phyloP scores from a whole-genome alignment of 371 early-diverging fungal species.

The Lichtheimia ornata region DNA sequence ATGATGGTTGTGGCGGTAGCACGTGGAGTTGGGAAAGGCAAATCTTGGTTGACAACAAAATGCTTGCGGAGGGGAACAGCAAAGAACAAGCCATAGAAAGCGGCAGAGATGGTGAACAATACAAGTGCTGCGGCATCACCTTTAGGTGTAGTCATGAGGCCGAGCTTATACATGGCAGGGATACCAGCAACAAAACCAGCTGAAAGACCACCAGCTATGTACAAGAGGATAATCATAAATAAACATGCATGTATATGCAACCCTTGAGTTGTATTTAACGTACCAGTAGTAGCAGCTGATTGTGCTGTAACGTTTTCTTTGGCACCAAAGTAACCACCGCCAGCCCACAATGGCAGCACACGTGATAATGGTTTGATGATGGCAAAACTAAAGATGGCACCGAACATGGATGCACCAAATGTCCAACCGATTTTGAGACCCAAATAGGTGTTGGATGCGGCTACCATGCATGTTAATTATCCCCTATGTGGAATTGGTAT shows the following conservation, averaged over 20 bases:
- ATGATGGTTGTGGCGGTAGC: slow-evolving; percentile 72
- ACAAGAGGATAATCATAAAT: too few relatives aligned
- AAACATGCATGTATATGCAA: too few relatives aligned
- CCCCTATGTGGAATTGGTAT: not conserved
- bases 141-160: slow-evolving; percentile 51
- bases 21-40: slow-evolving; percentile 74
- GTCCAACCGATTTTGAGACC: slow-evolving; percentile 70
- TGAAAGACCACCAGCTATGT: slow-evolving; percentile 61
- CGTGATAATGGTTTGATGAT: slow-evolving; percentile 63
- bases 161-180: slow-evolving; percentile 73
- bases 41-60: slow-evolving; percentile 70
- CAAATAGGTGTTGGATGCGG: slow-evolving; percentile 69
- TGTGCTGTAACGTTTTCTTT: slow-evolving; percentile 73
- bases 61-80: slow-evolving; percentile 73
- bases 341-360: slow-evolving; percentile 41
- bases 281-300: slow-evolving; percentile 66
- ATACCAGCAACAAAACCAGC: slow-evolving; percentile 70
- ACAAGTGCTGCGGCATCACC: slow-evolving; percentile 55
- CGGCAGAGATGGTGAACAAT: slow-evolving; percentile 60
- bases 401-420: slow-evolving; percentile 63
- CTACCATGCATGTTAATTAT: slow-evolving; percentile 11
- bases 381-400: slow-evolving; percentile 55
- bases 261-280: too few relatives aligned
- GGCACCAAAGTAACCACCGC: slow-evolving; percentile 70
- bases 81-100: slow-evolving; percentile 78